Percentiles rank a stretch among this genome's conserved stretches.
These are phyloP conservation scores for Hypoxylon intermedium DNA, from an alignment of 495 filamentous ascomycete genomes.

Conservation along the genomic window DNA sequence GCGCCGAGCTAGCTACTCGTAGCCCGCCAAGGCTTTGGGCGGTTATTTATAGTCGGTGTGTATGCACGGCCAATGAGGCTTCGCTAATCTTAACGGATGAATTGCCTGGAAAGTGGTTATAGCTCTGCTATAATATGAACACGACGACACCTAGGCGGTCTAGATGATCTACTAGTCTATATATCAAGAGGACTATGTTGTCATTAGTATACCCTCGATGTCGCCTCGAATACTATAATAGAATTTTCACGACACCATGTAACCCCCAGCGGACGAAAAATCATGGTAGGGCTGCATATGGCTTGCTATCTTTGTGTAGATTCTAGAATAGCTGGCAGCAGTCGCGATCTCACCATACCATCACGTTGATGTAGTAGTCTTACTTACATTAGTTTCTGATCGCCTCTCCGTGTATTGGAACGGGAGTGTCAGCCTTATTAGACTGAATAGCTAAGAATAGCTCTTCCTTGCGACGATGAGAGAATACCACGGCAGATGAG, in stretches of 20 bases:
- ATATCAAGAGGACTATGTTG: neutral
- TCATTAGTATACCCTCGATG: constrained; percentile 12
- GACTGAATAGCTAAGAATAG: constrained; percentile 21
- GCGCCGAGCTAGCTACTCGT: constrained; percentile 8
- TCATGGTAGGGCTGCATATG: constrained; percentile 33
- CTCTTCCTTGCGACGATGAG: neutral
- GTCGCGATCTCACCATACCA: too few relatives aligned
- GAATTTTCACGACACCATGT: constrained; percentile 22
- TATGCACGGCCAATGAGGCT: constrained; percentile 16
- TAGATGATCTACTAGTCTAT: constrained; percentile 13
- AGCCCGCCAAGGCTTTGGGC: constrained; percentile 23
- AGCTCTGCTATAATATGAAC: constrained; percentile 8
- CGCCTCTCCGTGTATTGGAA: neutral
- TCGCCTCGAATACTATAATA: constrained; percentile 12
- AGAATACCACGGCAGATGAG: neutral
- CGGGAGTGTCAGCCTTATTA: constrained; percentile 6
- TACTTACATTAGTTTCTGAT: neutral
- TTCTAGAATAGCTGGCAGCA: too few relatives aligned
- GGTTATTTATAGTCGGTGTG: constrained; percentile 30
- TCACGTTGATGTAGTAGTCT: constrained; percentile 10
- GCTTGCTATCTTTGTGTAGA: constrained; percentile 10
- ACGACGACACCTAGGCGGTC: constrained; percentile 17
- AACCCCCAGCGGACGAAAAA: constrained; percentile 20
- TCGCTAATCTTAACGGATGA: neutral
- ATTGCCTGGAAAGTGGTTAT: constrained; percentile 5